phyloP scores from a whole-genome alignment of 257 asterid genomes.

The Echites panduratus region DNA sequence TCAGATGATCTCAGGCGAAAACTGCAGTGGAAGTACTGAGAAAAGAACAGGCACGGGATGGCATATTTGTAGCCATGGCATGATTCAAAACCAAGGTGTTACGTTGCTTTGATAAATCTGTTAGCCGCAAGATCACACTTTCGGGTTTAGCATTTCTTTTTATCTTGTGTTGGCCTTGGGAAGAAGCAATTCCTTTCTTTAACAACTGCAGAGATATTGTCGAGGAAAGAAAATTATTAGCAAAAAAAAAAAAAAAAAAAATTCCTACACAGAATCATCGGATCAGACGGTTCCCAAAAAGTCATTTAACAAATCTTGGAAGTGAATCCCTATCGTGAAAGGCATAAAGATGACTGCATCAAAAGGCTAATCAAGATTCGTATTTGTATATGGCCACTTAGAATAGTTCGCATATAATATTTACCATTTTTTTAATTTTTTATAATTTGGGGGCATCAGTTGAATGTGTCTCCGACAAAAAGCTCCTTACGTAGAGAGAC shows the following conservation, averaged over 20 bases:
- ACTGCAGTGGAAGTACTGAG: slow-evolving; percentile 14
- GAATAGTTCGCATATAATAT: too few species aligned
- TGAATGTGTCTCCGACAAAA: too few species aligned
- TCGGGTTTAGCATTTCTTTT: slow-evolving; percentile 74
- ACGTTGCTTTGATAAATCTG: slow-evolving; percentile 34
- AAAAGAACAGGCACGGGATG: neutral
- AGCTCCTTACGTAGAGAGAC: too few species aligned
- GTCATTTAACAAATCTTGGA: neutral
- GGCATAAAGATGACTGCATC: neutral
- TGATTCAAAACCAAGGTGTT: slow-evolving; percentile 9
- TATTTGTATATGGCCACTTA: too few species aligned
- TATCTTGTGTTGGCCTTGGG: slow-evolving; percentile 40
- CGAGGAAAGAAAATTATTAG: neutral
- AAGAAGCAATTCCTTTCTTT: slow-evolving; percentile 62
- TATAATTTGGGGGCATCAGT: too few species aligned
- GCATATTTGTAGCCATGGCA: slow-evolving; percentile 38
- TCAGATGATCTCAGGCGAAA: too few species aligned
- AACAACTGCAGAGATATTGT: neutral
- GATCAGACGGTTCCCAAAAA: neutral
- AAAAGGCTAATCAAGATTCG: slow-evolving; percentile 7
- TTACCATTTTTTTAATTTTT: too few species aligned
- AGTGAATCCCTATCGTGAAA: slow-evolving; percentile 3
- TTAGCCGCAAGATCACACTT: slow-evolving; percentile 42
- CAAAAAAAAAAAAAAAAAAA: neutral
- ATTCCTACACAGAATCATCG: neutral